Percentiles rank a stretch among this genome's conserved stretches.
These are phyloP conservation scores for Raddia guianensis DNA, from an alignment of 176 grass and related monocot species.

Conservation along the genomic window DNA sequence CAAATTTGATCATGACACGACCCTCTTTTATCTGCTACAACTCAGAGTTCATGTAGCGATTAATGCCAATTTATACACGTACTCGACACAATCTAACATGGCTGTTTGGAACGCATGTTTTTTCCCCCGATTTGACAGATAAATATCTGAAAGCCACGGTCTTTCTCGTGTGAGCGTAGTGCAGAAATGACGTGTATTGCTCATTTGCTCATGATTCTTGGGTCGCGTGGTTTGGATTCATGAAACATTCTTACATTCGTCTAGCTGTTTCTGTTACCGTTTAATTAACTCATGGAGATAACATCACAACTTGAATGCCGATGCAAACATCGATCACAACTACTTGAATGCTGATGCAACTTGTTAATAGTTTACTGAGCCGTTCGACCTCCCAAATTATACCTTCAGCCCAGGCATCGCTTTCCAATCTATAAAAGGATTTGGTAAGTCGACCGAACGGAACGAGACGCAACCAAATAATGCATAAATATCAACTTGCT, in stretches of 20 bases:
- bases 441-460: neutral
- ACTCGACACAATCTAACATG: no score
- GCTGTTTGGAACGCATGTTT: no score
- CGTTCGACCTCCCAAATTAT: neutral
- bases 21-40: no score
- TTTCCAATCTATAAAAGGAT: slow-evolving; percentile 28
- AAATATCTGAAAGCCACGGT: neutral
- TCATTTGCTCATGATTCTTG: neutral
- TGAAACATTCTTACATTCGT: neutral
- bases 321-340: neutral
- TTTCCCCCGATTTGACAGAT: no score
- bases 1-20: no score
- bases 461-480: neutral
- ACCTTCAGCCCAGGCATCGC: neutral
- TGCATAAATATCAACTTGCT: neutral
- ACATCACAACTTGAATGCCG: slow-evolving; percentile 2
- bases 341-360: slow-evolving; percentile 1
- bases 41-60: no score
- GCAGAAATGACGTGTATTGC: neutral
- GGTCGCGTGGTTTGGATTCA: neutral
- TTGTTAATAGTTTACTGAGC: neutral
- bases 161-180: neutral
- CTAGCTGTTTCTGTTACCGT: neutral
- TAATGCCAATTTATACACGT: no score
- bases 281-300: neutral